Evolutionary conservation across 495 filamentous ascomycete genomes (phyloP).

Genomic region (Talaromyces nanjingensis): DNA sequence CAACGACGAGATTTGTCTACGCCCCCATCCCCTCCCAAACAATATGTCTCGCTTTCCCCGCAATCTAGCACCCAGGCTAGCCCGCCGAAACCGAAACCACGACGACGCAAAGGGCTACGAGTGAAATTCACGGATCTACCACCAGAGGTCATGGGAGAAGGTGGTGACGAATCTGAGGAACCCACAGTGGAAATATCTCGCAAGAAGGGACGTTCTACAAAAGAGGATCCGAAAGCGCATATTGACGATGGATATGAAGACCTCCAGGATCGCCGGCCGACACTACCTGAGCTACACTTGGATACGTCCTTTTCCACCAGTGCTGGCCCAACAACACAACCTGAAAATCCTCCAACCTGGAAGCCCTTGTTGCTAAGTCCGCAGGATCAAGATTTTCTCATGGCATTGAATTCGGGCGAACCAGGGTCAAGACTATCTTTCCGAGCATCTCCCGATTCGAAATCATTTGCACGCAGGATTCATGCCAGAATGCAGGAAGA

Average conservation of each 20-base stretch:
- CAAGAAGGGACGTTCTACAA: conserved; percentile 37
- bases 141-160: conserved; percentile 78
- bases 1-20: conserved; percentile 19
- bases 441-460: conserved; percentile 32
- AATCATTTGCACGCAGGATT: conserved; percentile 46
- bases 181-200: conserved; percentile 62
- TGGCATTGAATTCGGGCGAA: conserved; percentile 24
- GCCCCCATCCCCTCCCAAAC: conserved; percentile 11
- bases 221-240: conserved; percentile 12
- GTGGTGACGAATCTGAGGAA: conserved; percentile 72
- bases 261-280: conserved; percentile 6
- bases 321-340: conserved; percentile 7
- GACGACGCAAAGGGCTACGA: conserved; percentile 52
- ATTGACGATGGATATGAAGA: conserved; percentile 8
- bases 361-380: conserved; percentile 25
- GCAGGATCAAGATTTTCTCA: conserved; percentile 34
- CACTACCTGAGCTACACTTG: conserved; percentile 25
- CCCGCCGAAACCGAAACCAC: conserved; percentile 22
- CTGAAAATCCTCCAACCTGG: conserved; percentile 14
- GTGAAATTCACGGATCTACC: conserved; percentile 63
- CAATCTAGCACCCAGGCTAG: conserved; percentile 8
- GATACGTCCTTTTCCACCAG: conserved; percentile 32
- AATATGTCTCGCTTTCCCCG: conserved; percentile 11
- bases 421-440: conserved; percentile 36
- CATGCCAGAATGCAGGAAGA: conserved; percentile 68